Evolutionary conservation across 1,284 basidiomycete species (phyloP), one percentile per base, ranked within the genome.

Genomic region (Limonomyces culmigenus): DNA sequence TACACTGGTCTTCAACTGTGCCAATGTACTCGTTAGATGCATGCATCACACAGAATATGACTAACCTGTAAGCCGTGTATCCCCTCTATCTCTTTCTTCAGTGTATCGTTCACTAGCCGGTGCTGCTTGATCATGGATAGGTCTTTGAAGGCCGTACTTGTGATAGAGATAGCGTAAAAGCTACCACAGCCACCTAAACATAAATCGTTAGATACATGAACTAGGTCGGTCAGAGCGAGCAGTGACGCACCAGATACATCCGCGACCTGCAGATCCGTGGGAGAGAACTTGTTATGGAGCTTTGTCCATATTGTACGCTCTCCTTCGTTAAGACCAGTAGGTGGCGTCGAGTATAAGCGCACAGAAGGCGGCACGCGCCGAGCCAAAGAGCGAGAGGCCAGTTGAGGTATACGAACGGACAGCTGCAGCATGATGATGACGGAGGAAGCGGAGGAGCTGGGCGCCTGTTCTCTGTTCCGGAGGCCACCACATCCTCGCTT

Each of bases 1-100:
- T 27, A 27, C n/a, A 8, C 10, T 27, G 10, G 10, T 27, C 25
- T 8, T 8, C 25, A 8, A 27, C 8, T 8, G 10, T 8, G n/a
- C 25, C 10, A n/a, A 8, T n/a, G n/a, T 39, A 51, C 41, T 18
- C 36, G 30, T 19, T 41, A 33, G 25, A n/a, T 27, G n/a, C n/a
- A 27, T 27, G 8, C 10, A 8, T 27, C 8, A 8, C 25, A n/a
- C 10, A 8, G 25, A n/a, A 27, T 8, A 8, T 27, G 25, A n/a
- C n/a, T 35, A 42, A 92, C 95, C 67, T 96, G 92, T 19, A 99
- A 58, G 1, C 93, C 93, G 54, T 99, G 93, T 42, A 97, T 93
- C 16, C 70, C 78, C 47, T 74, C 70, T 40, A 99, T 92, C 52
- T 96, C 91, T 47, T 83, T 65, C 58, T 93, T 92, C 43, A 99